These are phyloP conservation scores for Lasiodiplodia hormozganensis DNA, from an alignment of 2,329 filamentous ascomycete species.

Conservation along the genomic window DNA sequence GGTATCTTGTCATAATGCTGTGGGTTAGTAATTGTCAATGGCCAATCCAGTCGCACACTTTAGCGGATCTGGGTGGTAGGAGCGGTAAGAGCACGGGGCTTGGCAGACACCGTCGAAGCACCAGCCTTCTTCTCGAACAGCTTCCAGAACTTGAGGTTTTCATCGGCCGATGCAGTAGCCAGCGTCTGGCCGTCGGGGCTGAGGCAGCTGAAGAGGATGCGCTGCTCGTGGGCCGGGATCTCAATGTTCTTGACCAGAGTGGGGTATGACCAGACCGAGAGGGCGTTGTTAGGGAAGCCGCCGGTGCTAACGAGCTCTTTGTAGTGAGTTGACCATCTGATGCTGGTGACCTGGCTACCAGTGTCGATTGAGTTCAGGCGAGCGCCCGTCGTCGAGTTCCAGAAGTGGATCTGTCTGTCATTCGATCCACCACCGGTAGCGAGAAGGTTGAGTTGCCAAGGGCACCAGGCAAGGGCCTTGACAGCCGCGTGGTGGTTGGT, in stretches of 20 bases:
- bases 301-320: conserved; percentile 97
- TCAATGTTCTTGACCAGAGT: conserved; percentile 96
- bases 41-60: not conserved
- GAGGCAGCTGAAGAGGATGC: conserved; percentile 94
- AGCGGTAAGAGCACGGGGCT: conserved; percentile 23
- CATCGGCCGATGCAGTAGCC: conserved; percentile 92
- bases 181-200: conserved; percentile 98
- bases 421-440: conserved; percentile 96
- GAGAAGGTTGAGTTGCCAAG: conserved; percentile 96
- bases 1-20: conserved; percentile 25
- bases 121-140: conserved; percentile 98
- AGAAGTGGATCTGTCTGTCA: conserved; percentile 99
- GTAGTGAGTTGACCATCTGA: conserved; percentile 96
- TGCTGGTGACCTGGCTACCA: conserved; percentile 93
- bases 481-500: conserved; percentile 99
- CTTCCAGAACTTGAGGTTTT: conserved; percentile 99
- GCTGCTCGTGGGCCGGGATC: conserved; percentile 95
- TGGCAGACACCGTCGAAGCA: conserved; percentile 16
- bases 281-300: conserved; percentile 98
- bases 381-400: conserved; percentile 97
- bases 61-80: conserved; percentile 29
- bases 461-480: conserved; percentile 98
- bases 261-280: conserved; percentile 99
- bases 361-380: conserved; percentile 99
- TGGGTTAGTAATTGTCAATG: conserved; percentile 17